phyloP scores from a whole-genome alignment of 208 protist genomes.

The Crithidia expoeki region DNA sequence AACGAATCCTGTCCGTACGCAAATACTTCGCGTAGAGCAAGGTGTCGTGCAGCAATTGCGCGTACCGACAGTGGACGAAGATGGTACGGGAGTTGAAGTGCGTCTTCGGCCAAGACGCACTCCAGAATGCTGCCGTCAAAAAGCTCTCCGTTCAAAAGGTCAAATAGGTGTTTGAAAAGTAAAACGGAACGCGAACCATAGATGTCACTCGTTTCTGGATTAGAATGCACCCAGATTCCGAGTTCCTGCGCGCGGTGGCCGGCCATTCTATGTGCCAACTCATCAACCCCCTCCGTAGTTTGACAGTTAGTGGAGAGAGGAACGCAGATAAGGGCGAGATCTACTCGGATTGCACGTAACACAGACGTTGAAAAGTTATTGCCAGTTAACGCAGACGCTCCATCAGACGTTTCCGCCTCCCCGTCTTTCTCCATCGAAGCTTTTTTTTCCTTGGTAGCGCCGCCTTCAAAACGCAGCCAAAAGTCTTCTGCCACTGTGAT shows the following conservation, averaged over 20 bases:
- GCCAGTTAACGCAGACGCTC: not conserved
- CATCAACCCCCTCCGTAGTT: not conserved
- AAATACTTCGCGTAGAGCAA: constrained; percentile 9
- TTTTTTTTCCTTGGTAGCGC: not conserved
- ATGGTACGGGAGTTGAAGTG: constrained; percentile 16
- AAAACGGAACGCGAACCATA: constrained; percentile 37
- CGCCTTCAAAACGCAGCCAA: constrained; percentile 43
- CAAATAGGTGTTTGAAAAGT: constrained; percentile 63
- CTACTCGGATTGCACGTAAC: not conserved
- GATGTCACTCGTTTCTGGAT: not conserved
- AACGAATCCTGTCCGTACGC: constrained; percentile 13
- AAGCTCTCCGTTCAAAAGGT: constrained; percentile 58
- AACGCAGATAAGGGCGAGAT: constrained; percentile 6
- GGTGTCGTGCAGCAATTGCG: not conserved
- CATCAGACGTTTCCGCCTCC: not conserved
- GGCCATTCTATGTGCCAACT: not conserved
- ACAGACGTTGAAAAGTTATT: not conserved
- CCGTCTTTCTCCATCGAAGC: not conserved
- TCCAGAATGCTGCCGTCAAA: constrained; percentile 75
- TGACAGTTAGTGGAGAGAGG: not conserved
- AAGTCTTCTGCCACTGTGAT: constrained; percentile 37
- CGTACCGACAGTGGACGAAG: not conserved
- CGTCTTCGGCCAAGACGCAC: constrained; percentile 40
- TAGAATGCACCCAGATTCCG: constrained; percentile 24
- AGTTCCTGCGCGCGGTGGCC: constrained; percentile 28